phyloP scores from a whole-genome alignment of 768 basidiomycete species.

The Psilocybe cubensis region DNA sequence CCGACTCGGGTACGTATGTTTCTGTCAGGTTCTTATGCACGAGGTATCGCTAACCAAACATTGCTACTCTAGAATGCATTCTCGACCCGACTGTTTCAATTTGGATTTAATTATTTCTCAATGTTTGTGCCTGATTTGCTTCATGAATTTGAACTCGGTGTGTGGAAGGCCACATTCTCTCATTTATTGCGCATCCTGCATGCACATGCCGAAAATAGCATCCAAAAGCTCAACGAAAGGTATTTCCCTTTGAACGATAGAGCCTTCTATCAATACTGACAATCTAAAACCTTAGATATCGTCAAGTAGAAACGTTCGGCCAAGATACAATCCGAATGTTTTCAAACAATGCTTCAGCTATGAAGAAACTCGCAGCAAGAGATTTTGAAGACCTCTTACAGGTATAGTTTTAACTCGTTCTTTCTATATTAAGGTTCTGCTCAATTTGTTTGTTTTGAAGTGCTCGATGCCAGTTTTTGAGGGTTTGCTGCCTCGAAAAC shows the following conservation, averaged over 20 bases:
- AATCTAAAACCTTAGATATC: slow-evolving; percentile 10
- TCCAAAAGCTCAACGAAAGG: slow-evolving; percentile 18
- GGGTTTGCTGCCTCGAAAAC: slow-evolving; percentile 26
- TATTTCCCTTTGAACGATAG: background rate
- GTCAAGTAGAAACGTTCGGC: slow-evolving; percentile 17
- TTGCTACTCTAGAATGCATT: slow-evolving; percentile 35
- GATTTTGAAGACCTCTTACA: slow-evolving; percentile 39
- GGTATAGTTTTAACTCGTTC: slow-evolving; percentile 22
- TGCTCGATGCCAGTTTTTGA: slow-evolving; percentile 38
- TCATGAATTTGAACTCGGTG: slow-evolving; percentile 44
- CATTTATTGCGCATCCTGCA: slow-evolving; percentile 38
- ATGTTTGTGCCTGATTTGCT: slow-evolving; percentile 40
- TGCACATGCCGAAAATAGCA: slow-evolving; percentile 15
- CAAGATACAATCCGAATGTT: slow-evolving; percentile 28
- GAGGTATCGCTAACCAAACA: background rate
- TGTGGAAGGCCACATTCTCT: slow-evolving; percentile 38
- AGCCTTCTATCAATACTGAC: background rate
- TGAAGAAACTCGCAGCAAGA: slow-evolving; percentile 29
- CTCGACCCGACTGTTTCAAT: slow-evolving; percentile 15
- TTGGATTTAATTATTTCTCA: slow-evolving; percentile 28
- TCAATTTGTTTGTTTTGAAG: slow-evolving; percentile 15
- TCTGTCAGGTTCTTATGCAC: background rate
- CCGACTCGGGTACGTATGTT: slow-evolving; percentile 27
- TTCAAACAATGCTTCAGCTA: slow-evolving; percentile 24
- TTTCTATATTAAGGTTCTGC: background rate